Evolutionary conservation across 192 early-diverging fungal genomes (phyloP), one percentile per base, ranked within the genome.

Genomic region (Linnemannia zychae): DNA sequence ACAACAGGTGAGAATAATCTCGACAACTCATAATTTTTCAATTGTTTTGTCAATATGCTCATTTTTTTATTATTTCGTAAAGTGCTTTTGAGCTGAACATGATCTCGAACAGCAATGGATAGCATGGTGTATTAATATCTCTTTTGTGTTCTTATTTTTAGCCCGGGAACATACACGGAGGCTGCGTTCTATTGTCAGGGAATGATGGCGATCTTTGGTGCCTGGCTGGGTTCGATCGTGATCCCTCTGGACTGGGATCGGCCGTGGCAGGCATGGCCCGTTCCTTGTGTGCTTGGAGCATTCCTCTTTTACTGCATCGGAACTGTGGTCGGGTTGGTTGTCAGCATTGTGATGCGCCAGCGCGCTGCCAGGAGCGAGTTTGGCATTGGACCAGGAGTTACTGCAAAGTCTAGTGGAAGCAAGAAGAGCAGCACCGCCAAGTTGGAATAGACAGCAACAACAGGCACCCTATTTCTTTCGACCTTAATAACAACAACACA

Each of bases 231-330:
- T 7, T 88, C 90, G 36, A 84, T 91, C 74, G 90, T 91, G 37
- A 86, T 91, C 65, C 90, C 90, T 2, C 71, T 91, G 79, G 90
- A 91, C 77, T 91, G 90, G 90, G 90, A 91, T 71, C 72, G 89
- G 52, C 86, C 89, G 31, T 91, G 90, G 90, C 90, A 91, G 74
- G 88, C 81, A 66, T 90, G 89, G 89, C 89, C 89, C 2, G 88
- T 90, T 36, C 88, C 89, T 18, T 89, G 89, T 77, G 76, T 90
- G 5, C 79, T 90, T 13, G 85, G 87, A 1, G 82, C 89, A 22
- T 90, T 86, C 46, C 46, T 89, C 28, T 88, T 88, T 31, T 88
- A 90, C 67, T 77, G 78, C 48, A 81, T 90, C 24, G 89, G 89
- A 3, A 79, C 77, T 1, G n/a, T 79, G 22, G 77, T 79, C 2